Evolutionary conservation across 768 basidiomycete species (phyloP).

Genomic region (Chiua virens): DNA sequence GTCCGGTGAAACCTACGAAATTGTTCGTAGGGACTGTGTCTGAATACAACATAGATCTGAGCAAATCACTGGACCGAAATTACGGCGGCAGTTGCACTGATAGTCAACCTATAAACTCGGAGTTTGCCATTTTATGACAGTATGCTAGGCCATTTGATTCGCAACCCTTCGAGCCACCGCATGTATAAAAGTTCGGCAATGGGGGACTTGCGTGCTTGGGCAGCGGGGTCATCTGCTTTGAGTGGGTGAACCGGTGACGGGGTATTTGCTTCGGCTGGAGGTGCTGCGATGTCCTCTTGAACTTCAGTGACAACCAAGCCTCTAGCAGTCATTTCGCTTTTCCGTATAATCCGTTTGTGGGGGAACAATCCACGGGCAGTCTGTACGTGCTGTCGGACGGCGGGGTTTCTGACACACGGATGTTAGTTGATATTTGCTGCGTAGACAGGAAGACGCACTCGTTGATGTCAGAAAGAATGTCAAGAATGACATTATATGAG

Average conservation of each 20-base stretch:
- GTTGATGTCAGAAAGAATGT: conserved; percentile 87
- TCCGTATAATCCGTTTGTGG: conserved; percentile 73
- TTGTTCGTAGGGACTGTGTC: not conserved
- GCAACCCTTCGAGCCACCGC: conserved; percentile 92
- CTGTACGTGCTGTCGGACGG: conserved; percentile 81
- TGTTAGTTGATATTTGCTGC: conserved; percentile 3
- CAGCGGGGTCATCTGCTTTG: conserved; percentile 40
- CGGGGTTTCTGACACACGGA: conserved; percentile 54
- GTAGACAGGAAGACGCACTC: conserved; percentile 56
- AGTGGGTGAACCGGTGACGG: conserved; percentile 28
- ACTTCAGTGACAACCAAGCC: conserved; percentile 84
- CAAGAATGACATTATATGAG: conserved; percentile 85
- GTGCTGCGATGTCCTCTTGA: conserved; percentile 64
- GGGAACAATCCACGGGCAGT: conserved; percentile 80
- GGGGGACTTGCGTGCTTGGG: conserved; percentile 69
- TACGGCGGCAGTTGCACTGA: not conserved
- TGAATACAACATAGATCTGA: conserved; percentile 1
- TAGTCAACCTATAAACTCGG: not conserved
- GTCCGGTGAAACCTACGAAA: not conserved
- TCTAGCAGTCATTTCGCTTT: conserved; percentile 82
- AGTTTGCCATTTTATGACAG: conserved; percentile 28
- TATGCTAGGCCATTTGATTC: conserved; percentile 86
- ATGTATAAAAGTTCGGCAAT: conserved; percentile 96
- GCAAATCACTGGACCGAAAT: not conserved
- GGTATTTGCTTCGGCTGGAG: conserved; percentile 38